A percentile compares a stretch with the other conserved stretches of the same genome.
These are phyloP conservation scores for Pontederia paniculata DNA, from an alignment of 176 grass and related monocot species.

Conservation along the genomic window DNA sequence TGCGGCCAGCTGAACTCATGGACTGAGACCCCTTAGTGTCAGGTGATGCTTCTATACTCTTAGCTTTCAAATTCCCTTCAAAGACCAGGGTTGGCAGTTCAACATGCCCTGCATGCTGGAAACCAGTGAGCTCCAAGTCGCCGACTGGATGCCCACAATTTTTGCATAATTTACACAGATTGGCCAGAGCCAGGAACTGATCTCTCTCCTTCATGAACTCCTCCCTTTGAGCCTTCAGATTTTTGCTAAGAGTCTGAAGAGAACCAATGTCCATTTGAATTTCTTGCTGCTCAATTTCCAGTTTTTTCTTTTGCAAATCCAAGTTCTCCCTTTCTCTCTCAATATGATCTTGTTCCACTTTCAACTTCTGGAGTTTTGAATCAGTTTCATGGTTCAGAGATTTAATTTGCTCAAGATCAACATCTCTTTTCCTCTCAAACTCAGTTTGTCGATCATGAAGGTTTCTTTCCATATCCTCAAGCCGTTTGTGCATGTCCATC, in stretches of 20 bases:
- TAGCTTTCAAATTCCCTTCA: slow-evolving; percentile 19
- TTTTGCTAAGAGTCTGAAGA: slow-evolving; percentile 49
- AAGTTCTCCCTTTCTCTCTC: slow-evolving; percentile 45
- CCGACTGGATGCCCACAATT: slow-evolving; percentile 53
- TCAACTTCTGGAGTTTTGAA: slow-evolving; percentile 60
- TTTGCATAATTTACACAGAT: slow-evolving; percentile 73
- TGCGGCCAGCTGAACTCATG: slow-evolving; percentile 35
- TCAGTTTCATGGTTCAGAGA: slow-evolving; percentile 47
- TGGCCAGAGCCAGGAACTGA: slow-evolving; percentile 31
- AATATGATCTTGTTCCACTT: slow-evolving; percentile 41
- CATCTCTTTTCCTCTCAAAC: slow-evolving; percentile 50
- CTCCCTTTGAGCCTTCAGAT: slow-evolving; percentile 56
- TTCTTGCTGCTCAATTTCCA: slow-evolving; percentile 60
- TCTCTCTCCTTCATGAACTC: slow-evolving; percentile 52
- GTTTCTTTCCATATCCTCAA: slow-evolving; percentile 54
- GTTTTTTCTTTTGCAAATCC: slow-evolving; percentile 38
- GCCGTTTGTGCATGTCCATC: slow-evolving; percentile 68
- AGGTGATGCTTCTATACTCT: slow-evolving; percentile 26
- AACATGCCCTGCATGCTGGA: slow-evolving; percentile 31
- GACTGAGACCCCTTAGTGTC: slow-evolving; percentile 23
- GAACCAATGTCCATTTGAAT: slow-evolving; percentile 72
- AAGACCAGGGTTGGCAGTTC: slow-evolving; percentile 47
- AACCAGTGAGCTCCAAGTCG: slow-evolving; percentile 39
- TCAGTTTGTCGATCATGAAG: slow-evolving; percentile 48
- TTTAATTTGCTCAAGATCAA: slow-evolving; percentile 49